A percentile compares a stretch with the other conserved stretches of the same genome.
Conservation (phyloP, 345 rosid species). For the Hirschfeldia incana region DNA sequence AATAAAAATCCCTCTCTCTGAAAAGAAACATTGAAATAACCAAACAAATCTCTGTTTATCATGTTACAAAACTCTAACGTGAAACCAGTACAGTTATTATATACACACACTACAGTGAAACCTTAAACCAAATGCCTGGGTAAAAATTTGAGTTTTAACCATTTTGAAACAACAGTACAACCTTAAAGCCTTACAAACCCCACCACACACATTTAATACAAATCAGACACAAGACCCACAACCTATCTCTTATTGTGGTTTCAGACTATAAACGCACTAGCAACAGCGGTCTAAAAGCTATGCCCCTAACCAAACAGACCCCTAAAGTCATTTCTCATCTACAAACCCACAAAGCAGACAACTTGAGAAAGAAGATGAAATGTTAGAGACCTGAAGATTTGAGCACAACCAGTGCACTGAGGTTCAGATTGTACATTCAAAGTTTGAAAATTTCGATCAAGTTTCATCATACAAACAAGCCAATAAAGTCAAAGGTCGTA, state of each 20-base stretch:
- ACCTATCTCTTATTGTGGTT: constrained; percentile 20
- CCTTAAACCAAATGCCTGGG: background rate
- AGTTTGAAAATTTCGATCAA: constrained; percentile 5
- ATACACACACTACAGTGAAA: background rate
- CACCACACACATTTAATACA: constrained; percentile 40
- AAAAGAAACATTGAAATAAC: background rate
- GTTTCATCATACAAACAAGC: background rate
- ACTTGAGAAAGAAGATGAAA: too few relatives aligned
- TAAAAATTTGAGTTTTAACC: background rate
- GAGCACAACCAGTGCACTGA: background rate
- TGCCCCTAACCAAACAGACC: constrained; percentile 21
- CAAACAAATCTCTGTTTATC: constrained; percentile 5
- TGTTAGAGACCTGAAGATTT: background rate
- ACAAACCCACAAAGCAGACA: constrained; percentile 1
- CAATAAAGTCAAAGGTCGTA: constrained; percentile 27
- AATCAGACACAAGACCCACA: constrained; percentile 35
- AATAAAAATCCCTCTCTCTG: background rate
- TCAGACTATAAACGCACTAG: constrained; percentile 15
- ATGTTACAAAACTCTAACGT: background rate
- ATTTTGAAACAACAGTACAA: constrained; percentile 35
- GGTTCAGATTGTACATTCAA: background rate
- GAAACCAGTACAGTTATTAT: constrained; percentile 1
- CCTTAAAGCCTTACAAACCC: constrained; percentile 33
- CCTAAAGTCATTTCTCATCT: background rate
- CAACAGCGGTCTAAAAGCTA: constrained; percentile 22